Conservation (phyloP, 768 basidiomycete genomes). For the Kwoniella sp. region DNA sequence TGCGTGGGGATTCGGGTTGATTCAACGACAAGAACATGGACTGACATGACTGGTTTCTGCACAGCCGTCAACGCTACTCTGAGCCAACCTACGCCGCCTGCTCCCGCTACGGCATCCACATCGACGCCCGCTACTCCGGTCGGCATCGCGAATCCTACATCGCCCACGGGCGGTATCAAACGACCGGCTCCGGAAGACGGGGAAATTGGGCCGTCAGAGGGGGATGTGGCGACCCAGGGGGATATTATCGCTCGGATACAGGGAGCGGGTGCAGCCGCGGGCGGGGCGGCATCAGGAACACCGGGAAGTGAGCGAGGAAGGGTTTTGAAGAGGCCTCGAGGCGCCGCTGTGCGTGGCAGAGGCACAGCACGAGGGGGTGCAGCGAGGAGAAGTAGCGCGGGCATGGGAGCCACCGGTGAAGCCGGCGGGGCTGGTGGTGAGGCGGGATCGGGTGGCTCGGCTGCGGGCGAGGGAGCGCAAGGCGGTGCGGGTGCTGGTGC, state of each 20-base stretch:
- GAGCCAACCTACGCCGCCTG: conserved; percentile 9
- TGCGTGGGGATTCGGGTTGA: conserved; percentile 6
- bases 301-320: no score
- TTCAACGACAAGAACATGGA: not conserved
- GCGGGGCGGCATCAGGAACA: not conserved
- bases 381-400: no score
- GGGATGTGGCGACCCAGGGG: not conserved
- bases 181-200: conserved; percentile 37
- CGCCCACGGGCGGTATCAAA: conserved; percentile 19
- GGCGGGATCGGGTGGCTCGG: no score
- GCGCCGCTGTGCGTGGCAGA: no score
- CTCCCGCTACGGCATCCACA: conserved; percentile 4
- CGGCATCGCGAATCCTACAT: conserved; percentile 9
- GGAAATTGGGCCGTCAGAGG: conserved; percentile 20
- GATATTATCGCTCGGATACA: conserved; percentile 19
- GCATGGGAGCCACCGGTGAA: no score
- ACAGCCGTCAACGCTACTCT: conserved; percentile 43
- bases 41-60: not conserved
- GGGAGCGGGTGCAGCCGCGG: conserved; percentile 1
- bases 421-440: no score
- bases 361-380: no score
- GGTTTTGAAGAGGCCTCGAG: no score
- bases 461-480: no score
- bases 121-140: not conserved
- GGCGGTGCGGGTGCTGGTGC: no score